phyloP scores from a whole-genome alignment of 1,284 basidiomycete species.

The Ganoderma sinense region DNA sequence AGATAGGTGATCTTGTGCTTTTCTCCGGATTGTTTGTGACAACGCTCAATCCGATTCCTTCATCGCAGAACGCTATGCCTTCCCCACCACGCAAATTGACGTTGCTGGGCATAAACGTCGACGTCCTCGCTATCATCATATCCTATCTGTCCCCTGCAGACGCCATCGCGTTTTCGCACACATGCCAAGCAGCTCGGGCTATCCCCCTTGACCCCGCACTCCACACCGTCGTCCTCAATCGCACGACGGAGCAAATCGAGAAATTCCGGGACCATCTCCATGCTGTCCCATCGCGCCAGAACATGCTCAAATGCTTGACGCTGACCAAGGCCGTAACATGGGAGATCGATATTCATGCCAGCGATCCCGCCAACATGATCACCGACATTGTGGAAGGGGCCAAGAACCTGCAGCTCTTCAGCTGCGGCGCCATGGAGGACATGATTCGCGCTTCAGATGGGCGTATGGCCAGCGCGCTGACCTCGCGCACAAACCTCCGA shows the following conservation, averaged over 20 bases:
- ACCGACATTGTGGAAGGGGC: constrained; percentile 16
- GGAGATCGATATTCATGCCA: constrained; percentile 14
- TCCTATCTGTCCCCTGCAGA: constrained; percentile 16
- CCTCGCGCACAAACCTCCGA: not conserved
- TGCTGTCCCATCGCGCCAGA: constrained; percentile 10
- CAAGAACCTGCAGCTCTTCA: constrained; percentile 12
- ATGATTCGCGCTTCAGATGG: constrained; percentile 4
- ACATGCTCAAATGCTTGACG: constrained; percentile 13
- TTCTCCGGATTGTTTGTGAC: not conserved
- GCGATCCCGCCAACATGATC: constrained; percentile 7
- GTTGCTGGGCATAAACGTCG: constrained; percentile 8
- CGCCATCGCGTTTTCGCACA: constrained; percentile 15
- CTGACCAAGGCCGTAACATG: constrained; percentile 22
- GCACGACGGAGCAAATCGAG: constrained; percentile 12
- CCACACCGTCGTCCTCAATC: constrained; percentile 17
- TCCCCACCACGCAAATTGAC: constrained; percentile 2
- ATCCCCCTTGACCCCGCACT: constrained; percentile 21
- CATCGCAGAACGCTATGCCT: not conserved
- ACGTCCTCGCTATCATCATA: constrained; percentile 17
- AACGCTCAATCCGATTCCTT: not conserved
- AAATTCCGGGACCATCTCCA: constrained; percentile 22
- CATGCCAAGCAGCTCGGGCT: constrained; percentile 11
- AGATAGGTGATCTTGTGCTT: not conserved
- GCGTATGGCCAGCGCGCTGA: constrained; percentile 6
- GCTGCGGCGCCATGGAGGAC: constrained; percentile 14